Evolutionary conservation across 257 asterid species (phyloP), one percentile per base, ranked within the genome.

Genomic region (Plectranthus barbatus): DNA sequence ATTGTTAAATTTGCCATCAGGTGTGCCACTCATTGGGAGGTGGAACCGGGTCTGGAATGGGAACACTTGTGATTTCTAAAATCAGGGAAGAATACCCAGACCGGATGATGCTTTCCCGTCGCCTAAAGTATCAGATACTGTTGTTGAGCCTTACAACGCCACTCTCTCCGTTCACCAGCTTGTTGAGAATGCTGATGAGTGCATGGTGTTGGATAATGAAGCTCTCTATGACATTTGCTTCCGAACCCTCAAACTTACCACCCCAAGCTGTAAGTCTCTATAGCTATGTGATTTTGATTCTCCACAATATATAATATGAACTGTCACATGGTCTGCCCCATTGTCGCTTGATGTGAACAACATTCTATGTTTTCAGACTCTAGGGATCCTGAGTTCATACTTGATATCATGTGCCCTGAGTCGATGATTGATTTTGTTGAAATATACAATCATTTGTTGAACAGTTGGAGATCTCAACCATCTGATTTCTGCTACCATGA

Each of bases 191-290:
- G n/a, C n/a, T n/a, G n/a, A n/a, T n/a, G n/a, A n/a, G n/a, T n/a
- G n/a, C n/a, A n/a, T n/a, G n/a, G n/a, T n/a, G n/a, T n/a, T n/a
- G n/a, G n/a, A n/a, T n/a, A n/a, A n/a, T n/a, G n/a, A n/a, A n/a
- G n/a, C n/a, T n/a, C n/a, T n/a, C n/a, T 9, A 79, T 7, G 84
- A 79, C 72, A 79, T 79, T 67, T 79, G 84, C 71, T 76, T 79
- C 81, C 64, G 81, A 57, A 79, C 84, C 49, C 81, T 79, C 19
- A 79, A 79, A 50, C 81, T 79, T 61, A 79, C 84, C n/a, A n/a
- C n/a, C n/a, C n/a, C n/a, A n/a, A n/a, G n/a, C n/a, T n/a, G n/a
- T n/a, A n/a, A n/a, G n/a, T 65, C 76, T 81, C 46, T 81, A 81
- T 5, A 79, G 84, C 81, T 79, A 81, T 78, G n/a, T n/a, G n/a